phyloP scores from a whole-genome alignment of 257 asterid species.

The Striga asiatica region DNA sequence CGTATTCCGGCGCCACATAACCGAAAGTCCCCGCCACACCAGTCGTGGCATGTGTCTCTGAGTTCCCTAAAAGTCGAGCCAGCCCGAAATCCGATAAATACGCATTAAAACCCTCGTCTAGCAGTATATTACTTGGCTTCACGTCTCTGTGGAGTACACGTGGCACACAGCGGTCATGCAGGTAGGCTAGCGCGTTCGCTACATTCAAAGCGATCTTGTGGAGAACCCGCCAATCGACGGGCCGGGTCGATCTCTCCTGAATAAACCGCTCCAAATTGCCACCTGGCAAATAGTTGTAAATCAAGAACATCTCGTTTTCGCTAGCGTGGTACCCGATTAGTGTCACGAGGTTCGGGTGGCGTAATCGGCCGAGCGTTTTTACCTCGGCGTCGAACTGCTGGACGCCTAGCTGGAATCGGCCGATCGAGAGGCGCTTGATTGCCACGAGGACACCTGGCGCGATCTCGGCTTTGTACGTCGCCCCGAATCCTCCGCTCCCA shows the following conservation, averaged over 20 bases:
- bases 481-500: conserved; percentile 93
- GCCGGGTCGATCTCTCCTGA: conserved; percentile 62
- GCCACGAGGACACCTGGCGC: conserved; percentile 81
- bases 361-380: conserved; percentile 67
- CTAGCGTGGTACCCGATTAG: conserved; percentile 90
- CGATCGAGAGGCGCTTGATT: conserved; percentile 67
- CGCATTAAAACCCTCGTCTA: conserved; percentile 74
- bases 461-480: conserved; percentile 90
- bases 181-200: conserved; percentile 80
- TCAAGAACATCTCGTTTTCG: conserved; percentile 82
- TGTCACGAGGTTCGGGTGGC: conserved; percentile 82
- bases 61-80: conserved; percentile 82
- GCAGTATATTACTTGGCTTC: conserved; percentile 80
- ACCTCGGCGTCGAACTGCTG: conserved; percentile 90
- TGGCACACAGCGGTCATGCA: conserved; percentile 87
- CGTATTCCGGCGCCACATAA: conserved; percentile 92
- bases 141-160: conserved; percentile 95
- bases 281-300: conserved; percentile 74
- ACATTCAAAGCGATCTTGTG: conserved; percentile 90
- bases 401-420: conserved; percentile 59
- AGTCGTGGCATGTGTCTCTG: conserved; percentile 90
- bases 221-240: conserved; percentile 77
- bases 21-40: conserved; percentile 95
- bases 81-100: conserved; percentile 87
- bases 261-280: conserved; percentile 88